These are phyloP conservation scores for Paramyrothecium roridum DNA, from an alignment of 2,329 filamentous ascomycete genomes.

Conservation along the genomic window DNA sequence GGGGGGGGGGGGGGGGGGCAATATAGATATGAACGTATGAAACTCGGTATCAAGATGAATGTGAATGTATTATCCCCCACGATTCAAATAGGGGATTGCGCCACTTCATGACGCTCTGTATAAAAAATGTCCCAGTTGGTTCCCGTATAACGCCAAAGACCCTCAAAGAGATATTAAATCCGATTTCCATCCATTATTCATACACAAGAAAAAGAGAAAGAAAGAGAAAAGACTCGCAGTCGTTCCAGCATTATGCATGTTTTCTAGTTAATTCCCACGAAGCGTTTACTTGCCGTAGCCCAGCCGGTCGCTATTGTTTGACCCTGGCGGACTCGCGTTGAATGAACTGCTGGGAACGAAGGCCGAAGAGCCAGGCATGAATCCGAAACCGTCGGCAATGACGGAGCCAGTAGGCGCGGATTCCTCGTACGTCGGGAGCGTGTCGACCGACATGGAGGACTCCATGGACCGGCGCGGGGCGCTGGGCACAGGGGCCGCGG, in stretches of 20 bases:
- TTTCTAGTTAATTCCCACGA: too few relatives aligned
- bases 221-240: slow-evolving; percentile 3
- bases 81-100: too few relatives aligned
- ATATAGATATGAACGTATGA: too few relatives aligned
- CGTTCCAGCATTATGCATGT: too few relatives aligned
- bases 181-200: neutral
- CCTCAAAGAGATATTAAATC: neutral
- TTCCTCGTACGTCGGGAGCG: slow-evolving; percentile 39
- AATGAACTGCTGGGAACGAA: slow-evolving; percentile 15
- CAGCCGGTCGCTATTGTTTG: slow-evolving; percentile 7
- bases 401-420: slow-evolving; percentile 27
- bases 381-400: slow-evolving; percentile 41
- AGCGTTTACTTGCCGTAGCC: slow-evolving; percentile 7
- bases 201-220: slow-evolving; percentile 4
- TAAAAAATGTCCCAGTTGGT: neutral
- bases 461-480: slow-evolving; percentile 3
- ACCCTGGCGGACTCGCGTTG: slow-evolving; percentile 7
- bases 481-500: slow-evolving; percentile 19
- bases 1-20: slow-evolving; percentile 56
- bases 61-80: too few relatives aligned
- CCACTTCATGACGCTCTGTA: too few relatives aligned
- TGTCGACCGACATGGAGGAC: slow-evolving; percentile 18
- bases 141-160: neutral
- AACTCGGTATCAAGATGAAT: too few relatives aligned
- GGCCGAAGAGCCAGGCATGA: slow-evolving; percentile 27